A percentile compares a stretch with the other conserved stretches of the same genome.
Evolutionary conservation across 169 alveolate genomes (phyloP).

Genomic region (Plasmodium billcollinsi): DNA sequence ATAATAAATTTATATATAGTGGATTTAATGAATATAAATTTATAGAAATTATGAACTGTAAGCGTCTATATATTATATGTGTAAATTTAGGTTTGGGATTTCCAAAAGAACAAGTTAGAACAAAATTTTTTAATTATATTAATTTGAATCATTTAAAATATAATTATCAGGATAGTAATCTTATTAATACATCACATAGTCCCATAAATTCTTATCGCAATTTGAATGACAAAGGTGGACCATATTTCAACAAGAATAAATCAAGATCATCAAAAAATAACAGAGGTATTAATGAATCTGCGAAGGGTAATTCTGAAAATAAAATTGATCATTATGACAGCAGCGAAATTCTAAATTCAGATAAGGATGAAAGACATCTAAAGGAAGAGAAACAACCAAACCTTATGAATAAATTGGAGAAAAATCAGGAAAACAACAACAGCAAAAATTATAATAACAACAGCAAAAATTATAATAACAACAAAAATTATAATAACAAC

Average conservation of each 20-base stretch:
- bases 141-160: conserved; percentile 38
- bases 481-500: neutral
- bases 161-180: conserved; percentile 6
- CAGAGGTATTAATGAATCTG: neutral
- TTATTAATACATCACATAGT: neutral
- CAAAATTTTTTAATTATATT: conserved; percentile 43
- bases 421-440: neutral
- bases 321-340: neutral
- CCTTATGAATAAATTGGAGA: conserved; percentile 31
- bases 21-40: conserved; percentile 75
- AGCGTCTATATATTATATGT: conserved; percentile 54
- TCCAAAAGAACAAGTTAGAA: conserved; percentile 52
- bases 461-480: neutral
- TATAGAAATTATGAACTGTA: conserved; percentile 48
- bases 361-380: neutral
- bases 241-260: conserved; percentile 9
- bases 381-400: conserved; percentile 7
- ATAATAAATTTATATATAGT: conserved; percentile 37
- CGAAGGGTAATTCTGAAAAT: neutral
- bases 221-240: conserved; percentile 2
- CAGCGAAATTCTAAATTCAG: neutral
- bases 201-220: neutral
- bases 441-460: neutral
- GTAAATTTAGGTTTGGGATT: conserved; percentile 69
- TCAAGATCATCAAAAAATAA: neutral